Percentiles rank a stretch among this genome's conserved stretches.
phyloP scores from a whole-genome alignment of 2,329 filamentous ascomycete genomes.

The Penicillium sp. region DNA sequence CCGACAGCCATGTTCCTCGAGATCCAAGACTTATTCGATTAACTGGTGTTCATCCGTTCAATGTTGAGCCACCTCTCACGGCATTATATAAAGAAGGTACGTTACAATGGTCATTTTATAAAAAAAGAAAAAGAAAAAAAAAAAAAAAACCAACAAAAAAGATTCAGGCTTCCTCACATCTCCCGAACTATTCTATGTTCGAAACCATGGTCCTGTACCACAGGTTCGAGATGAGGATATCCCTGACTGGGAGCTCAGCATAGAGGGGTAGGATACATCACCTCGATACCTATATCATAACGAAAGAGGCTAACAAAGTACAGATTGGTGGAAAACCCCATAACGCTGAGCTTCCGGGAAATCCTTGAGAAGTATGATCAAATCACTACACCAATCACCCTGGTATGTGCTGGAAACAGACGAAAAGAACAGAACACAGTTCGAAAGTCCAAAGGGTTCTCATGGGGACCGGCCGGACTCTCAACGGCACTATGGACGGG shows the following conservation, averaged over 20 bases:
- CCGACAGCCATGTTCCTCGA: conserved; percentile 76
- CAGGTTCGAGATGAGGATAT: conserved; percentile 70
- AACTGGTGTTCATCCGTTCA: conserved; percentile 88
- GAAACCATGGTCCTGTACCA: conserved; percentile 85
- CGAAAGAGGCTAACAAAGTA: neutral
- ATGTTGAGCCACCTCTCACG: conserved; percentile 80
- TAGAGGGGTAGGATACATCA: conserved; percentile 63
- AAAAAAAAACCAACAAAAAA: neutral
- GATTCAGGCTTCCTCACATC: conserved; percentile 76
- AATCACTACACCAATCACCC: conserved; percentile 79
- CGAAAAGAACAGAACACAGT: conserved; percentile 92
- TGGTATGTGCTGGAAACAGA: conserved; percentile 89
- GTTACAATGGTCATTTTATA: neutral
- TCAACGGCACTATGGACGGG: conserved; percentile 89
- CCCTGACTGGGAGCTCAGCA: conserved; percentile 75
- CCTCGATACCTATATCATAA: neutral
- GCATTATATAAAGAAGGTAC: conserved; percentile 67
- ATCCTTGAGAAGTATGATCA: conserved; percentile 75
- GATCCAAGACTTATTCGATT: conserved; percentile 81
- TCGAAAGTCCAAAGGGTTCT: conserved; percentile 89
- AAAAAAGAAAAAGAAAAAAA: neutral
- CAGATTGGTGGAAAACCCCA: conserved; percentile 72
- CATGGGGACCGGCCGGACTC: conserved; percentile 84
- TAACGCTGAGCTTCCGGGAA: conserved; percentile 70
- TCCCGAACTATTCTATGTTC: conserved; percentile 85